Base-by-base conservation (phyloP, 2,329 filamentous ascomycete genomes). In the Nemania sp. region DNA sequence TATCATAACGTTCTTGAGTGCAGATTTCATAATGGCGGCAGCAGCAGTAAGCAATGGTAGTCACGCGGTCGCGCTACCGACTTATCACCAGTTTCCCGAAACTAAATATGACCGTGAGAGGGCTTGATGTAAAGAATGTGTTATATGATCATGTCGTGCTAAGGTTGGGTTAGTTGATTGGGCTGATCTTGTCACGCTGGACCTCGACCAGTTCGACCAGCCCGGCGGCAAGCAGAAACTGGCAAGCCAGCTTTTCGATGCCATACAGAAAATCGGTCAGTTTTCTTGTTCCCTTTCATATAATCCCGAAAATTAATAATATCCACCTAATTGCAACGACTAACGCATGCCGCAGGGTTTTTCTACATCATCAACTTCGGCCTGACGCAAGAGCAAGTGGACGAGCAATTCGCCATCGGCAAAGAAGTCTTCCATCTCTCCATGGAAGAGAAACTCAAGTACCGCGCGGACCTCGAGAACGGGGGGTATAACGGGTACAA, bases 341-440 rank as follows among this genome's bases (percentile, higher is more conserved):
- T 47, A 5, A 50, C 42, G 4, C 14, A 2, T 6, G 15, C 2
- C 23, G n/a, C 44, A 65, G 80, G 82, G 0, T 82, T 86, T 71
- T 86, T 86, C 70, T 85, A 86, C 56, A 78, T 86, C 17, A 80
- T 78, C 54, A 84, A 86, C 68, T 86, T 81, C 56, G 82, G 82
- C 26, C 73, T 86, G n/a, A 72, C 70, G 1, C 81, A 86, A 64
- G 81, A 84, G 41, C 73, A 83, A 64, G 76, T 86, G 1, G 78
- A 86, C 59, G 72, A 74, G 5, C 83, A 86, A 58, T 86, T 86
- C 57, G 80, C 82, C 11, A 75, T 86, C 2, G 83, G 78, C 1
- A 80, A 81, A 52, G 73, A 80, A 30, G 77, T 86, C 57, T 86
- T 85, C 62, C 66, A 77, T 4, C 71, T 86, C 0, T 74, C 82